A percentile compares a stretch with the other conserved stretches of the same genome.
phyloP scores from a whole-genome alignment of 2,329 filamentous ascomycete species.

The Fusarium tanahbumbuense region DNA sequence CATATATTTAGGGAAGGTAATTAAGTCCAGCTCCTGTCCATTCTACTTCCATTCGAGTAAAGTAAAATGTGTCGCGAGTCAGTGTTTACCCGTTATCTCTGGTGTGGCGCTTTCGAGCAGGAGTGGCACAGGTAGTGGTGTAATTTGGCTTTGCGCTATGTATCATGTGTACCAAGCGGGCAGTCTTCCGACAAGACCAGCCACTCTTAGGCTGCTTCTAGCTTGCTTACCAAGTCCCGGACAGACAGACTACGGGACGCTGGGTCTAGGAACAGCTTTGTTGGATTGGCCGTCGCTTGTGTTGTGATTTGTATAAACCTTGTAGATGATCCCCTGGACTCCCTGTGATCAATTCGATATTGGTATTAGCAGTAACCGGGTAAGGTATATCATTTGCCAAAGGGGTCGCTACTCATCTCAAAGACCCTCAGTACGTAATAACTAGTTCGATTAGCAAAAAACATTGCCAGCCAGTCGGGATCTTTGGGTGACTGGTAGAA shows the following conservation, averaged over 20 bases:
- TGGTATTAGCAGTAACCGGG: too few species aligned
- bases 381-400: not conserved
- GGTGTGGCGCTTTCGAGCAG: not conserved
- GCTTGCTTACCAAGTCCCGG: not conserved
- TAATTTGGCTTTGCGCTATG: not conserved
- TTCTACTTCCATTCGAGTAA: not conserved
- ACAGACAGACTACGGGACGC: accelerated
- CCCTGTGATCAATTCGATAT: not conserved
- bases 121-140: not conserved
- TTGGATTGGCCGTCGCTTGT: too few species aligned
- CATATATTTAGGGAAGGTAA: conserved; percentile 1
- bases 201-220: not conserved
- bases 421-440: not conserved
- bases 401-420: not conserved
- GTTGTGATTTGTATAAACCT: not conserved
- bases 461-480: not conserved
- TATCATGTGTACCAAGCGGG: not conserved
- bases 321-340: not conserved
- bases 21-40: not conserved
- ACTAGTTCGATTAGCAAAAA: not conserved
- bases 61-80: not conserved
- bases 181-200: too few species aligned
- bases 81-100: not conserved
- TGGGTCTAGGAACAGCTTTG: not conserved
- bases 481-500: not conserved